Base-by-base conservation (phyloP, 192 early-diverging fungal species). In the Geranomyces variabilis region DNA sequence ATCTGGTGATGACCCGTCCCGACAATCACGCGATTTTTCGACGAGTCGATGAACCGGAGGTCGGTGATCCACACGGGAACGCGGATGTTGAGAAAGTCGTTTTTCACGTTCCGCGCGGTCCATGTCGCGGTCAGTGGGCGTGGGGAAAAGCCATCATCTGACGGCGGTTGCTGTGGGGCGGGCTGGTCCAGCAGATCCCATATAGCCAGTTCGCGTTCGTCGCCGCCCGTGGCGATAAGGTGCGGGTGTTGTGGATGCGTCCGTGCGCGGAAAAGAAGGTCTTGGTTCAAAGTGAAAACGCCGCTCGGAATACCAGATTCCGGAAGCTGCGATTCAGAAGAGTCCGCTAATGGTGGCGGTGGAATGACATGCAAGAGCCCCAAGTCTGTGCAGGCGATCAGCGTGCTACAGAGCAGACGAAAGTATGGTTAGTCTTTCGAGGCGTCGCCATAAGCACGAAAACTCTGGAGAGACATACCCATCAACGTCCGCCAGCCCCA, bases 21-120 rank as follows among this genome's bases (percentile, higher is more conserved):
- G 22, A 89, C 83, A 22, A 86, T 89, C 30, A 97, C 57, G 22
- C 78, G 63, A 7, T 82, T 81, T 1, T 69, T 70, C 31, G 87
- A 83, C n/a, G 75, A 74, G 58, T 84, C 82, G 31, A 91, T 51
- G 72, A 92, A 97, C 75, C 86, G 82, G 31, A 96, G 66, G 72
- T 94, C 90, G 0, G 92, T 94, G 60, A 95, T 88, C 91, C 94
- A 95, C 15, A 97, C 89, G 7, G 92, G 93, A 44, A 92, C 88
- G 22, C 91, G 86, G 51, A 97, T 67, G 73, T 92, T 90, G 48
- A 97, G 78, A 63, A 83, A 80, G 61, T 96, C 93, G 71, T 93
- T 87, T 30, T 82, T 76, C 28, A 84, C 92, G 75, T 97, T 97
- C 75, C 93, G 93, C 44, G 94, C 89, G 61, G 82, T 87, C 83